Base-by-base conservation (phyloP, 2,329 filamentous ascomycete genomes). In the Fusarium tjaetaba region DNA sequence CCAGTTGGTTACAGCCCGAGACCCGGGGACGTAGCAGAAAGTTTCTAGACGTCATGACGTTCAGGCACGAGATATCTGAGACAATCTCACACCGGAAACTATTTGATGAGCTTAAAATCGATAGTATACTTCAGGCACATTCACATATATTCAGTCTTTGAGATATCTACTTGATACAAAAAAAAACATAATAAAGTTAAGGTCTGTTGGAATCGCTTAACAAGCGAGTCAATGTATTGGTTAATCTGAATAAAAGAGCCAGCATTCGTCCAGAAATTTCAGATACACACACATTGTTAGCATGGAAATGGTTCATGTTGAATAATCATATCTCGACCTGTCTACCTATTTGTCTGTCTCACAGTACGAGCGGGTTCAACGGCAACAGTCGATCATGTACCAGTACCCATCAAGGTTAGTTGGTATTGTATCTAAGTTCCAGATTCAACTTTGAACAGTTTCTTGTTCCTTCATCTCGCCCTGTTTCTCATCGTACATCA, bases 41-140 rank as follows among this genome's bases (percentile, higher is more conserved):
- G 52, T 71, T 74, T 73, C 71, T 53, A 62, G 67, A 73, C 53
- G 67, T 58, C 67, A 64, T 70, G 66, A 53, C 41, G 38, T 70
- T 63, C 69, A 72, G 65, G 70, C 66, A 73, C 70, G 22, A 62
- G 49, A 66, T 62, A 48, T 58, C 43, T 52, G 61, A 73, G 43
- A 73, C 70, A 55, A 42, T 41, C 36, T 42, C 41, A 24, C 62
- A 43, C 58, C 58, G 51, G 46, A 41, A 36, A 57, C 22, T 48
- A 46, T 57, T 59, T 65, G n/a, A 32, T 55, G 46, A 49, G 41
- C 41, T 55, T 36, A 49, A 52, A 48, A 34, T 36, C 28, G 24
- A 26, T 15, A 18, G n/a, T n/a, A 48, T 41, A 24, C 15, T 24
- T 34, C 15, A 48, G 15, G 28, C 43, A 28, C 34, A 28, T 34